A percentile compares a stretch with the other conserved stretches of the same genome.
phyloP scores from a whole-genome alignment of 2,329 filamentous ascomycete genomes.

The Alternaria tenuissima region DNA sequence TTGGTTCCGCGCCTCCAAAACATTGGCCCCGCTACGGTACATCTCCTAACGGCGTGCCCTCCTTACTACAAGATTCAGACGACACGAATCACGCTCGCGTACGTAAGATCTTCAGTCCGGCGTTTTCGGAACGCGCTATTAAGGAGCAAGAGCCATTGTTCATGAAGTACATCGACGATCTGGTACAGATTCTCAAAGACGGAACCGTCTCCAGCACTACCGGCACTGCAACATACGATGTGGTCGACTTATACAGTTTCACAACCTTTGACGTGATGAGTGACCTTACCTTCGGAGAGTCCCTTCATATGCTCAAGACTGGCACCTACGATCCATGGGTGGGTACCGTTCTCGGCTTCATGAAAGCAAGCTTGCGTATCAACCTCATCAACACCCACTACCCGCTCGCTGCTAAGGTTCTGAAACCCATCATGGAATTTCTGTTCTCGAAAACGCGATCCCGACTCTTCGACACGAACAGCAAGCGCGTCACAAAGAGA shows the following conservation, averaged over 20 bases:
- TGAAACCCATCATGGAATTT: neutral
- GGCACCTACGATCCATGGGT: constrained; percentile 25
- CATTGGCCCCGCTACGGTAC: neutral
- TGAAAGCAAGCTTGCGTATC: neutral
- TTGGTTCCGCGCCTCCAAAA: constrained; percentile 7
- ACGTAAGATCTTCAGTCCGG: neutral
- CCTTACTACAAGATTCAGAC: neutral
- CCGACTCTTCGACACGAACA: neutral
- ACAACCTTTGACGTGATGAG: constrained; percentile 19
- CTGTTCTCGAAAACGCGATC: neutral
- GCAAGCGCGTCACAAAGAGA: neutral
- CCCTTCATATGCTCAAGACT: constrained; percentile 36
- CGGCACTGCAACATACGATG: neutral
- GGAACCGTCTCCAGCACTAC: constrained; percentile 34
- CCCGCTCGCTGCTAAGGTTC: neutral
- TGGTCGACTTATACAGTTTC: constrained; percentile 43
- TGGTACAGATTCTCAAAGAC: neutral
- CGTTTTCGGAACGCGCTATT: neutral
- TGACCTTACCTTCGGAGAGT: constrained; percentile 43
- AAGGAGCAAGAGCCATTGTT: neutral
- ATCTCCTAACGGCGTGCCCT: neutral
- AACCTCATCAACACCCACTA: neutral
- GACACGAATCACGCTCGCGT: neutral
- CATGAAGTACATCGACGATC: neutral
- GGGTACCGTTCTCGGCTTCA: neutral